phyloP scores from a whole-genome alignment of 2,329 filamentous ascomycete species.

The Stagonosporopsis vannaccii region DNA sequence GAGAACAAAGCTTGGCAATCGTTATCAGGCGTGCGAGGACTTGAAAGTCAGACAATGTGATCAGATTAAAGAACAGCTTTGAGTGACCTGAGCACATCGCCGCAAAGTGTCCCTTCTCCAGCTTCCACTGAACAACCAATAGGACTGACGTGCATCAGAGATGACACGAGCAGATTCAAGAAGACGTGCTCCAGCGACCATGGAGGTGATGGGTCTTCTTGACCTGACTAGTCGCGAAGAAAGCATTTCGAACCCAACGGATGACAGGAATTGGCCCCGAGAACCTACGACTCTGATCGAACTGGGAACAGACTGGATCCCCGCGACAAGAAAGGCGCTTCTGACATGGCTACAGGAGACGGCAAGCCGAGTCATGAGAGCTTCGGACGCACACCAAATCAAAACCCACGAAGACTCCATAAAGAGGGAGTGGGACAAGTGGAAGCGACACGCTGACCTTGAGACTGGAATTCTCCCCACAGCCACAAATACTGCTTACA shows the following conservation, averaged over 20 bases:
- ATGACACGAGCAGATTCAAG: background rate
- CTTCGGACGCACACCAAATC: background rate
- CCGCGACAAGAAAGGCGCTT: background rate
- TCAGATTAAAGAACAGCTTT: background rate
- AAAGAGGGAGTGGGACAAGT: background rate
- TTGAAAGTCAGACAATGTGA: background rate
- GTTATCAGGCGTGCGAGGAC: background rate
- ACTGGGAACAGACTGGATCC: background rate
- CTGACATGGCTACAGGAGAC: background rate
- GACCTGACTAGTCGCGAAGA: too few relatives aligned
- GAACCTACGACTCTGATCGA: background rate
- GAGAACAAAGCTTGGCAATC: background rate
- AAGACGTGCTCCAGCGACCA: background rate
- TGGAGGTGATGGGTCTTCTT: too few relatives aligned
- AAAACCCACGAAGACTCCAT: too few relatives aligned
- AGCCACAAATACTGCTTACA: background rate
- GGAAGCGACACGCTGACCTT: background rate
- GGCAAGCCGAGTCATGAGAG: background rate
- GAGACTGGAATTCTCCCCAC: background rate
- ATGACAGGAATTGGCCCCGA: background rate
- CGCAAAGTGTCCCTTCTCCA: background rate
- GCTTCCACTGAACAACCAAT: too few relatives aligned
- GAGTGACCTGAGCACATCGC: background rate
- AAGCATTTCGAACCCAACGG: background rate
- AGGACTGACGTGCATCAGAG: too few relatives aligned